A percentile compares a stretch with the other conserved stretches of the same genome.
These are phyloP conservation scores for Rhinocladiella mackenziei DNA, from an alignment of 2,329 filamentous ascomycete genomes.

Conservation along the genomic window DNA sequence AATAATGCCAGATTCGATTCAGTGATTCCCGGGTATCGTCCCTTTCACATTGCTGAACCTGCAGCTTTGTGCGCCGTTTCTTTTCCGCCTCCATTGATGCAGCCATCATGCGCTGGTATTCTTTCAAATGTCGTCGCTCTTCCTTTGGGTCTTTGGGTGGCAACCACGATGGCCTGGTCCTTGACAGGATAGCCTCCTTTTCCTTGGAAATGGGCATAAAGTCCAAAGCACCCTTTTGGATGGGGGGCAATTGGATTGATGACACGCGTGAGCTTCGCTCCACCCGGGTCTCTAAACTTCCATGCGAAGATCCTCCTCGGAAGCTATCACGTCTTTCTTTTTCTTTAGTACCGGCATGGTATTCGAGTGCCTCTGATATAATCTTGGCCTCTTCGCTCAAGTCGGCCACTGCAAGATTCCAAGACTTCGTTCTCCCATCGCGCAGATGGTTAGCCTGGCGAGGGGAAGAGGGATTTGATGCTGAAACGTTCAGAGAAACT, in stretches of 20 bases:
- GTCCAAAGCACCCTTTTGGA: constrained; percentile 61
- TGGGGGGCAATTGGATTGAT: constrained; percentile 52
- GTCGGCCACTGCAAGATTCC: constrained; percentile 55
- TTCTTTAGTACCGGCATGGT: constrained; percentile 49
- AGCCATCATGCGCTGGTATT: constrained; percentile 65
- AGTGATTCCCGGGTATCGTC: constrained; percentile 51
- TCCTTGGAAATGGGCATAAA: constrained; percentile 64
- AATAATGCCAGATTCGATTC: constrained; percentile 59
- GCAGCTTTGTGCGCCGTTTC: constrained; percentile 48
- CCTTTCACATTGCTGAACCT: constrained; percentile 47
- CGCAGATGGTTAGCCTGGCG: constrained; percentile 24
- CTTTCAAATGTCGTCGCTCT: constrained; percentile 79
- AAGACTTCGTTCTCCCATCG: constrained; percentile 52
- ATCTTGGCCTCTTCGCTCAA: constrained; percentile 58
- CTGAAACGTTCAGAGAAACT: constrained; percentile 14
- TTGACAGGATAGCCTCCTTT: constrained; percentile 62
- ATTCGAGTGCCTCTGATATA: constrained; percentile 57
- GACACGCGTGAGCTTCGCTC: constrained; percentile 47
- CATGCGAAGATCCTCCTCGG: constrained; percentile 12
- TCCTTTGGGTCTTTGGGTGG: constrained; percentile 76
- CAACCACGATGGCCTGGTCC: constrained; percentile 64
- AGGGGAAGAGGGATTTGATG: constrained; percentile 28
- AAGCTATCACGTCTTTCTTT: constrained; percentile 12
- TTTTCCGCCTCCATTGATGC: constrained; percentile 56
- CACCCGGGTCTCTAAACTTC: constrained; percentile 30